Conservation (phyloP, 2,329 filamentous ascomycete species). For the Xylariaceae sp. region DNA sequence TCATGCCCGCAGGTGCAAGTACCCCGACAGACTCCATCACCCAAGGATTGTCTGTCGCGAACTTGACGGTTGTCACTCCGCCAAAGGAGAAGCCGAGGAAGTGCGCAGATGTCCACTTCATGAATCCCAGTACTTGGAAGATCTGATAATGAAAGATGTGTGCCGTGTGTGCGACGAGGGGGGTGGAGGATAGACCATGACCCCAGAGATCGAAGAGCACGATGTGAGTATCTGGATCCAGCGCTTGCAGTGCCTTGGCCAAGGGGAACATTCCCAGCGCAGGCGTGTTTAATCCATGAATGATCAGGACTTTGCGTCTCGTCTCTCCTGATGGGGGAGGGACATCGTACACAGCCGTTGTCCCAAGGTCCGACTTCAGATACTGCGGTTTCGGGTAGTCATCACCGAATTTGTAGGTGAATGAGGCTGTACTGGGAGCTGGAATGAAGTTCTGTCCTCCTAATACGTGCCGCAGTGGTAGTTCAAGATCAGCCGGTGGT, state of each 20-base stretch:
- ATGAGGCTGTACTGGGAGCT: constrained; percentile 6
- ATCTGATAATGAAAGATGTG: constrained; percentile 14
- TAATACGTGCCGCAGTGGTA: neutral
- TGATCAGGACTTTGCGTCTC: constrained; percentile 6
- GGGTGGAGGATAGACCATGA: constrained; percentile 11
- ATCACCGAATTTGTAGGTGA: constrained; percentile 9
- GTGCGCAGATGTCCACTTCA: constrained; percentile 7
- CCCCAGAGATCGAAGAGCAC: constrained; percentile 13
- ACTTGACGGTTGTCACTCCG: constrained; percentile 1
- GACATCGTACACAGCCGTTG: constrained; percentile 10
- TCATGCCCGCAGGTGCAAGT: constrained; percentile 7
- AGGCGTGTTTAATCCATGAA: constrained; percentile 15
- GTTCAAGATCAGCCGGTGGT: neutral
- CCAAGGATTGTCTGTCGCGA: constrained; percentile 5
- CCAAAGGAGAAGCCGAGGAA: constrained; percentile 14
- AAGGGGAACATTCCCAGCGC: constrained; percentile 11
- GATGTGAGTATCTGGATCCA: constrained; percentile 7
- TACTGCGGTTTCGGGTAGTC: constrained; percentile 8
- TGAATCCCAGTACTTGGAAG: constrained; percentile 5
- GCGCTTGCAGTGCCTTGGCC: constrained; percentile 3
- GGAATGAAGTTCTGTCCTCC: constrained; percentile 3
- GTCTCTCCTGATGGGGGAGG: constrained; percentile 5
- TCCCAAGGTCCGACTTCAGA: constrained; percentile 13
- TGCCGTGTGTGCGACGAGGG: constrained; percentile 6
- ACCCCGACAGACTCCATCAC: constrained; percentile 1